Evolutionary conservation across 2,329 filamentous ascomycete species (phyloP).

Genomic region (Epichloe hybrida): DNA sequence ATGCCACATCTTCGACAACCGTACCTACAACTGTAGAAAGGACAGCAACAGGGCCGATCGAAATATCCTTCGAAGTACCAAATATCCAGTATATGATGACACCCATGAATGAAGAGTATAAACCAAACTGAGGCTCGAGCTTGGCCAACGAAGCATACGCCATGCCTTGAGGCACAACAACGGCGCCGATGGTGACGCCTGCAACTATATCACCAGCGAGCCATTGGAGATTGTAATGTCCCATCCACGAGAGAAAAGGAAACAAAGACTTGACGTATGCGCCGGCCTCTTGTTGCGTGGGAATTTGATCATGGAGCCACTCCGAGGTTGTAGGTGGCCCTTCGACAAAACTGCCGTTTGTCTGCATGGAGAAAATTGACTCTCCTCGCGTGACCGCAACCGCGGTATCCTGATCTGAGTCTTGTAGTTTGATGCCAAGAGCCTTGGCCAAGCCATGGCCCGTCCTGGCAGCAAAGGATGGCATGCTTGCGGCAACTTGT

Average conservation of each 20-base stretch:
- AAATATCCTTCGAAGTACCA: conserved; percentile 96
- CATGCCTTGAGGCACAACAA: conserved; percentile 93
- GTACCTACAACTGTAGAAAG: conserved; percentile 85
- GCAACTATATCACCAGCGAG: conserved; percentile 78
- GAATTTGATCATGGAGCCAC: conserved; percentile 53
- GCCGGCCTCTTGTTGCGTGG: conserved; percentile 37
- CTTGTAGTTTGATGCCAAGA: conserved; percentile 70
- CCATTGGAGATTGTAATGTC: conserved; percentile 82
- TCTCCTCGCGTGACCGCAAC: conserved; percentile 63
- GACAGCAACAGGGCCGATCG: conserved; percentile 90
- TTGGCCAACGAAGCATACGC: conserved; percentile 78
- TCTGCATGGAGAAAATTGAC: conserved; percentile 61
- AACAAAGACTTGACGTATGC: conserved; percentile 62
- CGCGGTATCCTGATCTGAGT: conserved; percentile 25
- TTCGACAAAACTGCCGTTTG: conserved; percentile 69
- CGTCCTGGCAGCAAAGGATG: conserved; percentile 36
- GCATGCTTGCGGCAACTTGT: conserved; percentile 17
- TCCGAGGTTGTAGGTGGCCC: conserved; percentile 62
- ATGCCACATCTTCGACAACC: conserved; percentile 53
- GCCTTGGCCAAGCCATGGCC: conserved; percentile 65
- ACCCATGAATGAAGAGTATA: conserved; percentile 85
- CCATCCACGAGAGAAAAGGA: conserved; percentile 82
- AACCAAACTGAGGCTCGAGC: conserved; percentile 67
- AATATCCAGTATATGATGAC: conserved; percentile 96
- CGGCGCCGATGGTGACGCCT: conserved; percentile 44